These are phyloP conservation scores for Fomitopsis pinicola DNA, from an alignment of 1,284 basidiomycete genomes.

Conservation along the genomic window DNA sequence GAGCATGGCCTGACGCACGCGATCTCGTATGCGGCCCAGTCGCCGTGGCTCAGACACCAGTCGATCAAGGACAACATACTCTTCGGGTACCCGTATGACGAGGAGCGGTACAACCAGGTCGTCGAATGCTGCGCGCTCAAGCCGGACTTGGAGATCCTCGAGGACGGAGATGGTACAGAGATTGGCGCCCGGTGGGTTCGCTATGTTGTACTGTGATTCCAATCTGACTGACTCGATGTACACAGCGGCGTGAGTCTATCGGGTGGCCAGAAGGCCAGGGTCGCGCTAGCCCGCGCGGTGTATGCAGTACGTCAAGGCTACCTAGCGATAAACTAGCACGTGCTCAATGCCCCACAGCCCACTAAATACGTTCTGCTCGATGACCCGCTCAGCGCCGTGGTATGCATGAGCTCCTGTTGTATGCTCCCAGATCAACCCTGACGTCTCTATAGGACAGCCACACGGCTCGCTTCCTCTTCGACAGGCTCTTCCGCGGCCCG, in stretches of 20 bases:
- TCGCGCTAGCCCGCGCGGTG: conserved; percentile 66
- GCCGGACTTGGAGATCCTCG: conserved; percentile 52
- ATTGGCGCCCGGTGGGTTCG: conserved; percentile 30
- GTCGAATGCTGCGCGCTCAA: conserved; percentile 69
- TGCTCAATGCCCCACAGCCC: conserved; percentile 10
- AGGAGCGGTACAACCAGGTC: conserved; percentile 61
- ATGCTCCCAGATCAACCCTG: background rate
- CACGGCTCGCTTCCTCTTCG: conserved; percentile 65
- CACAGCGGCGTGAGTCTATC: conserved; percentile 51
- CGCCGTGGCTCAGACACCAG: conserved; percentile 77
- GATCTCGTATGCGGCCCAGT: conserved; percentile 82
- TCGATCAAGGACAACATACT: conserved; percentile 70
- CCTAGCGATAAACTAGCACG: background rate
- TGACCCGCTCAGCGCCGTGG: conserved; percentile 70
- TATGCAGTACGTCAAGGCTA: conserved; percentile 39
- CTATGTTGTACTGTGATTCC: background rate
- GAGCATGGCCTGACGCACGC: conserved; percentile 63
- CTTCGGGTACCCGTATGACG: conserved; percentile 64
- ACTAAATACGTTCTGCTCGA: conserved; percentile 67
- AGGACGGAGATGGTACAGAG: conserved; percentile 37
- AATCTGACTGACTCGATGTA: background rate
- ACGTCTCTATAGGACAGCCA: conserved; percentile 56
- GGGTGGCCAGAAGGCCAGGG: conserved; percentile 70
- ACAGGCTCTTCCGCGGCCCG: conserved; percentile 59
- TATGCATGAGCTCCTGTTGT: conserved; percentile 28